Conservation (phyloP, 352 stramenopile genomes). For the Phytophthora sp. region DNA sequence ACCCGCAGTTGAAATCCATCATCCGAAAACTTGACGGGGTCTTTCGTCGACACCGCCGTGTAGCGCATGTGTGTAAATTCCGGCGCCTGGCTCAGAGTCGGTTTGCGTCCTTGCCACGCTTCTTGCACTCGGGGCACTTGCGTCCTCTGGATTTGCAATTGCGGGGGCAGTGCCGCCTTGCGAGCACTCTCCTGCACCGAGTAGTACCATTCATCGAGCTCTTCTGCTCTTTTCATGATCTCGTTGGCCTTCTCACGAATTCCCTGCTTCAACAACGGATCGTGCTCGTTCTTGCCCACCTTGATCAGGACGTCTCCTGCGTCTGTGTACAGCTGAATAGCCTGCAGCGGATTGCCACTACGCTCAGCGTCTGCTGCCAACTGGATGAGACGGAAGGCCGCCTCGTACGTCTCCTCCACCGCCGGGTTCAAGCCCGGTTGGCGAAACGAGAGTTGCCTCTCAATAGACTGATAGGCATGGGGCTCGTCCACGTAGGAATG, state of each 20-base stretch:
- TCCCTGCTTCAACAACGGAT: conserved; percentile 46
- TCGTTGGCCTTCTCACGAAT: conserved; percentile 53
- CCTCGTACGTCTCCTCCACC: conserved; percentile 43
- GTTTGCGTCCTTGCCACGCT: conserved; percentile 37
- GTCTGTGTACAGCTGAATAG: conserved; percentile 53
- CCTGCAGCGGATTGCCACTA: conserved; percentile 33
- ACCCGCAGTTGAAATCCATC: conserved; percentile 51
- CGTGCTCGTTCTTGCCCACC: conserved; percentile 38
- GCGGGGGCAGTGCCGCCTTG: conserved; percentile 37
- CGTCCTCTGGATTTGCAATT: conserved; percentile 46
- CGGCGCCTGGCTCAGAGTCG: conserved; percentile 28
- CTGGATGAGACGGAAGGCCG: conserved; percentile 54
- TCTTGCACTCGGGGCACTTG: conserved; percentile 51
- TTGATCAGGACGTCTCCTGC: conserved; percentile 42
- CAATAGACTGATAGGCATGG: not conserved
- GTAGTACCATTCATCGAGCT: conserved; percentile 54
- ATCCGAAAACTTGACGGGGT: conserved; percentile 48
- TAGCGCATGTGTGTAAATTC: conserved; percentile 59
- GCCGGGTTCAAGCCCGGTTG: not conserved
- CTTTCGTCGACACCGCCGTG: conserved; percentile 51
- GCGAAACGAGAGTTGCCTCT: conserved; percentile 21
- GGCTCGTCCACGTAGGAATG: conserved; percentile 29
- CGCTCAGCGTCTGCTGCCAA: conserved; percentile 49
- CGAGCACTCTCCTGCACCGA: conserved; percentile 46
- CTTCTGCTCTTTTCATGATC: conserved; percentile 52